These are phyloP conservation scores for Wickerhamomyces rabaulensis DNA, from an alignment of 805 yeast species.

Conservation along the genomic window DNA sequence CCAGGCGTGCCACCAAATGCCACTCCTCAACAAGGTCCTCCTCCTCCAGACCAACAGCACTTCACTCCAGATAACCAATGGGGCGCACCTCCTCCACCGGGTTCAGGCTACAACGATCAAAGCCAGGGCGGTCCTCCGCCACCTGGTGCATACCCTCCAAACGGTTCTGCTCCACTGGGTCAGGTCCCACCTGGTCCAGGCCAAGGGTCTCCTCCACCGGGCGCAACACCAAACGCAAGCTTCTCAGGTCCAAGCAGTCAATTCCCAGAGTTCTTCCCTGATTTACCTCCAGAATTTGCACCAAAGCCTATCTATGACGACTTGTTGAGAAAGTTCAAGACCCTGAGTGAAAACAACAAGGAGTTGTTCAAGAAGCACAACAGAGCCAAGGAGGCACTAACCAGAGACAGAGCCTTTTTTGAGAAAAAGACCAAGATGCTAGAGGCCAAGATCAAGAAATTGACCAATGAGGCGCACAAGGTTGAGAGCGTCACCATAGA, in stretches of 20 bases:
- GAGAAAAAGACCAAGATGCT: neutral
- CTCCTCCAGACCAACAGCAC: neutral
- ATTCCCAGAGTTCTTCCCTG: neutral
- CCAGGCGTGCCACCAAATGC: neutral
- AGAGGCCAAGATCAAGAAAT: neutral
- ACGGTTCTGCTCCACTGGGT: neutral
- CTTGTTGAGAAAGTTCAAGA: neutral
- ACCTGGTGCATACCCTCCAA: neutral
- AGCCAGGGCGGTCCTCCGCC: neutral
- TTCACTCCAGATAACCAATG: neutral
- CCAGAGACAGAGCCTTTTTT: neutral
- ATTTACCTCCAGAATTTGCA: neutral
- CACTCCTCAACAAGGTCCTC: neutral
- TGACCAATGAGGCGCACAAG: neutral
- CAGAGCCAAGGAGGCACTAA: constrained; percentile 3
- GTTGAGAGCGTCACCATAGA: neutral
- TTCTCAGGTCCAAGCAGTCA: neutral
- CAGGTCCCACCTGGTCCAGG: neutral
- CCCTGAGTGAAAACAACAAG: neutral
- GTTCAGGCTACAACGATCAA: neutral
- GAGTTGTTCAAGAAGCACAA: neutral
- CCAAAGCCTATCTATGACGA: neutral
- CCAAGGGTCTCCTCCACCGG: neutral
- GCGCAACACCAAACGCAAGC: neutral
- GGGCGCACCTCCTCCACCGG: neutral